phyloP scores from a whole-genome alignment of 257 asterid species.

The Primulina tabacum region DNA sequence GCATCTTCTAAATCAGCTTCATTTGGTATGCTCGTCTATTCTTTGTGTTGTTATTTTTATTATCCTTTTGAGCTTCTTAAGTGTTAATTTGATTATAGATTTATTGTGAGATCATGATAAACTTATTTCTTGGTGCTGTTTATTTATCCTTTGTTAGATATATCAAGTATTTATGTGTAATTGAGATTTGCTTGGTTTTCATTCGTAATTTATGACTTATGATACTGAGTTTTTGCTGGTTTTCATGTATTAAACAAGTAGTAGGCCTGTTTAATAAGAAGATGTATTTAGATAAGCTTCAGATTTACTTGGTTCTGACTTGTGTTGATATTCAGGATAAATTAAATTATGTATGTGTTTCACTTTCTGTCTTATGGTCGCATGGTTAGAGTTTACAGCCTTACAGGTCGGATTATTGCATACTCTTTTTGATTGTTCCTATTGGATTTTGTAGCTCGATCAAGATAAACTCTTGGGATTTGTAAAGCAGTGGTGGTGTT shows the following conservation, averaged over 20 bases:
- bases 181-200: conserved; percentile 17
- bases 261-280: conserved; percentile 25
- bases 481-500: conserved; percentile 6
- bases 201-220: conserved; percentile 14
- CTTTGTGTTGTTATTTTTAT: not conserved
- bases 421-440: not conserved
- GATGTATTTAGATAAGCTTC: conserved; percentile 18
- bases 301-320: conserved; percentile 11
- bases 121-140: conserved; percentile 21
- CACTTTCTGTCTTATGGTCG: not conserved
- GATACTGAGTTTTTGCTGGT: conserved; percentile 15
- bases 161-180: not conserved
- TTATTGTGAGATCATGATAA: conserved; percentile 19
- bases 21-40: conserved; percentile 42
- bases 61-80: conserved; percentile 2
- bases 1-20: conserved; percentile 41
- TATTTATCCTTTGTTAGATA: conserved; percentile 18
- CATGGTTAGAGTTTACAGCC: not conserved
- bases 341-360: not conserved
- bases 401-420: conserved; percentile 4
- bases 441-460: conserved; percentile 4
- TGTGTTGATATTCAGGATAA: not conserved
- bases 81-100: conserved; percentile 19
- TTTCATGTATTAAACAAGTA: conserved; percentile 8
- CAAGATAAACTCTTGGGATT: conserved; percentile 2